Conservation (phyloP, 1,284 basidiomycete genomes). For the Waitea zeae region DNA sequence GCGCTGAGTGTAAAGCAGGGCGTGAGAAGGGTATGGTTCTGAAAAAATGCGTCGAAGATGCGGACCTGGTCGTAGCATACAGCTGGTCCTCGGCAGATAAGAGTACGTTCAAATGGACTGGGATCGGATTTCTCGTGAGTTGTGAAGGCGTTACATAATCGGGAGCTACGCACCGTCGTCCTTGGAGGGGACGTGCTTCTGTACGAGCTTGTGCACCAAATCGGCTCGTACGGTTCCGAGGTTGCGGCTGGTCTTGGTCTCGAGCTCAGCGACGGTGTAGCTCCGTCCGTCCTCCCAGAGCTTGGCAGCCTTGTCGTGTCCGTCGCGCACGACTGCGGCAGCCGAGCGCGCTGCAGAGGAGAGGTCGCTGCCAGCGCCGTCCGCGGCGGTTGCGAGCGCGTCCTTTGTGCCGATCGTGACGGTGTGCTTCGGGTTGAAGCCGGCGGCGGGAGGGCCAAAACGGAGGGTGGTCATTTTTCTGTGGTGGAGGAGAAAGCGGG, state of each 20-base stretch:
- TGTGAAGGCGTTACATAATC: neutral
- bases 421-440: no score
- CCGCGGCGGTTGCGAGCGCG: no score
- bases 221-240: neutral
- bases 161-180: constrained; percentile 1
- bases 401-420: no score
- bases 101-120: neutral
- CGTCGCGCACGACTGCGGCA: neutral
- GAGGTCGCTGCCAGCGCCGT: no score
- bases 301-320: neutral
- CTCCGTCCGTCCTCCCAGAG: neutral
- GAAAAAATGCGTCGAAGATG: neutral
- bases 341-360: no score
- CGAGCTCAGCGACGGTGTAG: neutral
- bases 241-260: neutral
- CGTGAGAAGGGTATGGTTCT: neutral
- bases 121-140: neutral
- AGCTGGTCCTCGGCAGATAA: neutral
- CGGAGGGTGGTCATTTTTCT: no score
- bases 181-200: neutral
- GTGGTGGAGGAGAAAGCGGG: no score
- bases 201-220: neutral
- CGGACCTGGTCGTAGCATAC: neutral
- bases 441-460: no score
- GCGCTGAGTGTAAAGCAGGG: neutral